phyloP scores from a whole-genome alignment of 2,329 filamentous ascomycete species.

The Penicillium sp. region DNA sequence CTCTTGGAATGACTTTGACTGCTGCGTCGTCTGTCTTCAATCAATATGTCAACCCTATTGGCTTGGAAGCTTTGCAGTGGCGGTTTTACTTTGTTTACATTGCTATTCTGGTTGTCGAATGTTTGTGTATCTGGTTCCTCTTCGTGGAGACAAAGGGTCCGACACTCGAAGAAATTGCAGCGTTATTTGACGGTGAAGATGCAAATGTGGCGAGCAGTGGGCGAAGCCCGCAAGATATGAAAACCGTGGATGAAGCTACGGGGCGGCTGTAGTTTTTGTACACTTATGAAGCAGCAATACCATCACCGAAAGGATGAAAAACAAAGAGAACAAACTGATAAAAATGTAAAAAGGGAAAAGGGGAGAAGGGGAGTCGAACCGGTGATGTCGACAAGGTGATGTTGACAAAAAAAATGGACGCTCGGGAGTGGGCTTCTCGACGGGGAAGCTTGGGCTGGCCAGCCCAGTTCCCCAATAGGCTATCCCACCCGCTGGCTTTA shows the following conservation, averaged over 20 bases:
- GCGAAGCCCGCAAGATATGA: background rate
- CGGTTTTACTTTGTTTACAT: constrained; percentile 22
- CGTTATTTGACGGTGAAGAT: constrained; percentile 18
- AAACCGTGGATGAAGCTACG: background rate
- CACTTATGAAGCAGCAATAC: too few relatives aligned
- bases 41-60: constrained; percentile 15
- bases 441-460: too few relatives aligned
- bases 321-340: too few relatives aligned
- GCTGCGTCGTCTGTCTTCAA: constrained; percentile 8
- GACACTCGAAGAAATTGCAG: constrained; percentile 33
- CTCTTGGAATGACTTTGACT: constrained; percentile 2
- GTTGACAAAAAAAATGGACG: too few relatives aligned
- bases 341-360: too few relatives aligned
- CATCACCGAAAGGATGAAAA: too few relatives aligned
- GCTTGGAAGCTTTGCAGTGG: constrained; percentile 19
- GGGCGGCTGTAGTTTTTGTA: too few relatives aligned
- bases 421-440: too few relatives aligned
- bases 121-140: constrained; percentile 30
- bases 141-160: constrained; percentile 37
- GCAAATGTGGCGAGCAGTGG: constrained; percentile 9
- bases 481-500: too few relatives aligned
- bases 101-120: constrained; percentile 26
- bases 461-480: too few relatives aligned
- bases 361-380: too few relatives aligned
- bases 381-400: too few relatives aligned